Evolutionary conservation across 208 protist genomes (phyloP).

Genomic region (Borovskyia barvae): DNA sequence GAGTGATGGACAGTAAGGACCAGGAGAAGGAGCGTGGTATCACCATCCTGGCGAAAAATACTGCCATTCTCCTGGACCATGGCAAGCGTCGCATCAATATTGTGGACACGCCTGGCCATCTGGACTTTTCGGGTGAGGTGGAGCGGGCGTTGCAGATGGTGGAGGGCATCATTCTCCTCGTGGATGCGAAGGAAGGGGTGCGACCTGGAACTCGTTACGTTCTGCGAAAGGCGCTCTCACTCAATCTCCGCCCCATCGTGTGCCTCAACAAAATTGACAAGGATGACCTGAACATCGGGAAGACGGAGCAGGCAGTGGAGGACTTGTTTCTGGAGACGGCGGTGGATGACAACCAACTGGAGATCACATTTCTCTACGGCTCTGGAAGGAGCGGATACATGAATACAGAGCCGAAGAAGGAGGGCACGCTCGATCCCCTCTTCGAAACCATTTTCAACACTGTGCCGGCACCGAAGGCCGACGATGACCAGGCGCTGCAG

Average conservation of each 20-base stretch:
- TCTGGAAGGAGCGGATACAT: slow-evolving; percentile 92
- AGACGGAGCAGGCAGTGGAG: slow-evolving; percentile 94
- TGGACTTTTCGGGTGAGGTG: slow-evolving; percentile 98
- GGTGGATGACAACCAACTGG: slow-evolving; percentile 93
- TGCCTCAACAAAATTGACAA: slow-evolving; percentile 98
- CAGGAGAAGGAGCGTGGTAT: slow-evolving; percentile 97
- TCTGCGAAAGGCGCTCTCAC: slow-evolving; percentile 94
- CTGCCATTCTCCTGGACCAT: slow-evolving; percentile 77
- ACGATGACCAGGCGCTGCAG: slow-evolving; percentile 65
- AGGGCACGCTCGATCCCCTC: slow-evolving; percentile 86
- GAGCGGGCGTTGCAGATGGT: slow-evolving; percentile 97
- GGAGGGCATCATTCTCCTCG: slow-evolving; percentile 95
- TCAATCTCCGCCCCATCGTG: slow-evolving; percentile 95
- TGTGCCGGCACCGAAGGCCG: slow-evolving; percentile 66
- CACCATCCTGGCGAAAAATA: slow-evolving; percentile 98
- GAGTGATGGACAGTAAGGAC: slow-evolving; percentile 97
- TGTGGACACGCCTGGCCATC: slow-evolving; percentile 97
- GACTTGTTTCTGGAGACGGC: slow-evolving; percentile 96
- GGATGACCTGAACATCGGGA: slow-evolving; percentile 84
- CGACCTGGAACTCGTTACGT: slow-evolving; percentile 98
- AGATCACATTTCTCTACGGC: slow-evolving; percentile 95
- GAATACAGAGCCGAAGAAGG: slow-evolving; percentile 66
- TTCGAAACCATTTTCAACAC: slow-evolving; percentile 94
- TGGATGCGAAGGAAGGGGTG: slow-evolving; percentile 96
- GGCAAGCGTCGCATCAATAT: slow-evolving; percentile 93